phyloP scores from a whole-genome alignment of 352 stramenopile genomes.

The Phytopythium delawarense region DNA sequence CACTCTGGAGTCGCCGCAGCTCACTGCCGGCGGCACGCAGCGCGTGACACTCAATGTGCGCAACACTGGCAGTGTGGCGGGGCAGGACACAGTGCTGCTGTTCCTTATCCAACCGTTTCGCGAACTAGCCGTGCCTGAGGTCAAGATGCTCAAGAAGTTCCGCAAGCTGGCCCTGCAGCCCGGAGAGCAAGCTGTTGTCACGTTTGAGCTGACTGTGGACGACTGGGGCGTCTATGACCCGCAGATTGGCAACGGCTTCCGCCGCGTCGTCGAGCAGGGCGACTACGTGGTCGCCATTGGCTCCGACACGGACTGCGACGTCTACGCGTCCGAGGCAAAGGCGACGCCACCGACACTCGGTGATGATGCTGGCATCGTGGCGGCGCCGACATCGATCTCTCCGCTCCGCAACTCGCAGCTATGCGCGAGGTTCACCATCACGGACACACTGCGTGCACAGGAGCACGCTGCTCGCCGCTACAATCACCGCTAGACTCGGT shows the following conservation, averaged over 20 bases:
- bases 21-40: constrained; percentile 14
- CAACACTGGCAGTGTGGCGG: constrained; percentile 50
- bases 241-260: constrained; percentile 52
- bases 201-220: constrained; percentile 32
- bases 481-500: neutral
- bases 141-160: constrained; percentile 81
- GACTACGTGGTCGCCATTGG: constrained; percentile 64
- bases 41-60: constrained; percentile 49
- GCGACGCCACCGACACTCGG: neutral
- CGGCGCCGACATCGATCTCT: neutral
- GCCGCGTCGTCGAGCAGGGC: constrained; percentile 49
- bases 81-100: constrained; percentile 73
- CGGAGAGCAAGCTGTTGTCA: constrained; percentile 20
- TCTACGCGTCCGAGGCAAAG: constrained; percentile 24
- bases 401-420: constrained; percentile 2
- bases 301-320: constrained; percentile 61
- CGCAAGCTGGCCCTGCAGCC: constrained; percentile 56
- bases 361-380: neutral
- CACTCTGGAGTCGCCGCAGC: constrained; percentile 25
- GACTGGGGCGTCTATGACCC: constrained; percentile 59
- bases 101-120: constrained; percentile 69
- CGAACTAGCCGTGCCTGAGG: constrained; percentile 55
- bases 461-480: neutral
- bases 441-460: neutral
- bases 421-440: constrained; percentile 4